Percentiles rank a stretch among this genome's conserved stretches.
Evolutionary conservation across 2,329 filamentous ascomycete genomes (phyloP).

Genomic region (Niveomyces coronatus): DNA sequence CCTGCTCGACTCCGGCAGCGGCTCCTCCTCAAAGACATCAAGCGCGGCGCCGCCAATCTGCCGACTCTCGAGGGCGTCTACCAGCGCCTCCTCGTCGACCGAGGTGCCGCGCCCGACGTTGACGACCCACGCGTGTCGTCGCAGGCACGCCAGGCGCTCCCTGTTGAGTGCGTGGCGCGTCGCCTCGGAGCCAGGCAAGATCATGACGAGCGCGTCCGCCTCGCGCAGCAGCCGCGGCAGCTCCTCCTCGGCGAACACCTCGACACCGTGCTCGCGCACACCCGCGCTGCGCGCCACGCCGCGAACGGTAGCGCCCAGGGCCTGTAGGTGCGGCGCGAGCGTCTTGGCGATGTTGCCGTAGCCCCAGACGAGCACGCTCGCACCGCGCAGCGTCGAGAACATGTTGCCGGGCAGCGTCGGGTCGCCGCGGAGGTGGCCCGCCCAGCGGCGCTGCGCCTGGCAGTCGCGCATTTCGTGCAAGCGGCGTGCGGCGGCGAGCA

Average conservation of each 20-base stretch:
- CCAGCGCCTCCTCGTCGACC: constrained; percentile 39
- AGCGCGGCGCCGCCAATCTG: constrained; percentile 38
- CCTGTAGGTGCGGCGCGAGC: constrained; percentile 42
- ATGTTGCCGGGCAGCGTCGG: constrained; percentile 40
- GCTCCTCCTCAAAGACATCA: constrained; percentile 38
- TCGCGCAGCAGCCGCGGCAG: constrained; percentile 41
- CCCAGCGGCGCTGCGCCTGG: constrained; percentile 48
- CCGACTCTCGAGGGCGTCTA: constrained; percentile 31
- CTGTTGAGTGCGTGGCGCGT: constrained; percentile 45
- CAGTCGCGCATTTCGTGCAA: constrained; percentile 55
- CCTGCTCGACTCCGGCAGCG: constrained; percentile 30
- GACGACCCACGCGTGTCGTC: constrained; percentile 46
- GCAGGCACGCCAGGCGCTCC: constrained; percentile 41
- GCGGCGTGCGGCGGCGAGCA: constrained; percentile 43
- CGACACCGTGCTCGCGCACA: constrained; percentile 46
- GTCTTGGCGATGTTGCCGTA: constrained; percentile 57
- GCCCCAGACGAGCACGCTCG: constrained; percentile 51
- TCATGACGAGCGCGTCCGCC: constrained; percentile 59
- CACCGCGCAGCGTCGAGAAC: constrained; percentile 50
- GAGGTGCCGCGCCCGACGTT: constrained; percentile 41
- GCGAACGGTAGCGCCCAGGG: constrained; percentile 46
- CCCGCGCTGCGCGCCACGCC: constrained; percentile 48
- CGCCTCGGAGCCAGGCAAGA: constrained; percentile 47
- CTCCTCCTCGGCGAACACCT: constrained; percentile 45
- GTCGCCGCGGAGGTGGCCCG: constrained; percentile 46